Evolutionary conservation across 495 filamentous ascomycete species (phyloP), one percentile per base, ranked within the genome.

Genomic region (Trichodelitschia bisporula): DNA sequence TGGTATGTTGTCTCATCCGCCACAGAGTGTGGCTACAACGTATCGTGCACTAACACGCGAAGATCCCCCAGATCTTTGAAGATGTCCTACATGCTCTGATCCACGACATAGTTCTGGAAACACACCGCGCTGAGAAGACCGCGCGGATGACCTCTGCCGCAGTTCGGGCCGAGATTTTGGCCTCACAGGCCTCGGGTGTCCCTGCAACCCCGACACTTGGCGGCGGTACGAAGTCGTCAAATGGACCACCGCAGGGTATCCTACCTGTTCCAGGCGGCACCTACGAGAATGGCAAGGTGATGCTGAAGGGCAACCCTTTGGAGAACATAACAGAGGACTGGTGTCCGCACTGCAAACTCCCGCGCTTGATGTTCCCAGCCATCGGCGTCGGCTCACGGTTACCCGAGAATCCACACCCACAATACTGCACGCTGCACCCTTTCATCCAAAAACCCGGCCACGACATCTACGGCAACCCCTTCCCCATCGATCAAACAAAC

Each of bases 391-490:
- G 48, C 18, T 38, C 46, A 14, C 38, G 39, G 27, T 34, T 41
- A 2, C 45, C 49, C 0, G 40, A 39, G 19, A 14, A 8, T 15
- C 39, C 42, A 11, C 43, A 34, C 10, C 36, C 41, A 19, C 37
- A 60, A 38, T 89, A 83, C 51, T 89, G 78, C 57, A 69, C 69
- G 41, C 70, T 65, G 34, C 68, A 69, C 30, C 77, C 78, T 8
- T 69, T 70, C 50, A 68, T 76, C 41, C 63, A 64, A 32, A 64
- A 69, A 42, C 64, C 69, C 2, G 73, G 74, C 31, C 70, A 69
- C 50, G 78, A 89, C 44, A 73, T 84, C 25, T 78, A 86, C 45
- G 77, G 76, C 30, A 79, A 80, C 43, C 69, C 69, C 6, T 86
- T 69, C 44, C 59, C 61, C 0, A 56, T 53, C n/a, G 55, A 55